Evolutionary conservation across 2,329 filamentous ascomycete species (phyloP).

Genomic region (Cordyceps tenuipes): DNA sequence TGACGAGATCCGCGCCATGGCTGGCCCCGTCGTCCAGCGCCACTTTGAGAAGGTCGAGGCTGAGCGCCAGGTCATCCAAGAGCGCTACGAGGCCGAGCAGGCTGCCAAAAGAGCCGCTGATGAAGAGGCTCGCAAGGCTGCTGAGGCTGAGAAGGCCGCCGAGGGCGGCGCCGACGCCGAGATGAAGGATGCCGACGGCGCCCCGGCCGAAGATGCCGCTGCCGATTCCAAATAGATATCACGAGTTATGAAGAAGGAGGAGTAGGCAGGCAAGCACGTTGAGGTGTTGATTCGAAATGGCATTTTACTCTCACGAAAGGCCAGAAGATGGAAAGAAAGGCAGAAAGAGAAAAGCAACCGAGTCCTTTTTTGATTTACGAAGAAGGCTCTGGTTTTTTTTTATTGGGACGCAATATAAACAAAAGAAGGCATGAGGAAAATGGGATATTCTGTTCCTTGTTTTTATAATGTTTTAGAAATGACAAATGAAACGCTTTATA

Average conservation of each 20-base stretch:
- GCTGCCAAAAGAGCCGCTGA: slow-evolving; percentile 62
- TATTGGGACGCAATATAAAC: slow-evolving; percentile 6
- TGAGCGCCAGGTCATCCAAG: slow-evolving; percentile 71
- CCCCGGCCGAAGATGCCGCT: slow-evolving; percentile 38
- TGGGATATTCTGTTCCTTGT: slow-evolving; percentile 2
- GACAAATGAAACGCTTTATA: slow-evolving; percentile 11
- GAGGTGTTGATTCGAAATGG: slow-evolving; percentile 11
- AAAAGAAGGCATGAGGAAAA: slow-evolving; percentile 10
- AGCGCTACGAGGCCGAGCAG: slow-evolving; percentile 68
- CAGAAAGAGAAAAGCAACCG: slow-evolving; percentile 6
- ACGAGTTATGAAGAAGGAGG: background rate
- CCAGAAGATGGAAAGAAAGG: slow-evolving; percentile 9
- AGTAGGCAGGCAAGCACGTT: background rate
- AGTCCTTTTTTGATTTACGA: background rate
- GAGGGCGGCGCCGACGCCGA: slow-evolving; percentile 48
- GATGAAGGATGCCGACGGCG: slow-evolving; percentile 52
- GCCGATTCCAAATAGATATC: slow-evolving; percentile 28
- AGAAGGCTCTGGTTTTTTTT: slow-evolving; percentile 3
- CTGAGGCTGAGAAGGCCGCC: slow-evolving; percentile 41
- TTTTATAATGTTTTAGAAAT: slow-evolving; percentile 12
- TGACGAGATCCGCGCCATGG: slow-evolving; percentile 86
- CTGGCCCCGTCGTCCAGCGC: slow-evolving; percentile 85
- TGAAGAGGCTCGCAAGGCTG: slow-evolving; percentile 47
- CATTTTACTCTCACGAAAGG: slow-evolving; percentile 16
- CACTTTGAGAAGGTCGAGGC: slow-evolving; percentile 92